phyloP scores from a whole-genome alignment of 2,329 filamentous ascomycete genomes.

The Blastomyces percursus region DNA sequence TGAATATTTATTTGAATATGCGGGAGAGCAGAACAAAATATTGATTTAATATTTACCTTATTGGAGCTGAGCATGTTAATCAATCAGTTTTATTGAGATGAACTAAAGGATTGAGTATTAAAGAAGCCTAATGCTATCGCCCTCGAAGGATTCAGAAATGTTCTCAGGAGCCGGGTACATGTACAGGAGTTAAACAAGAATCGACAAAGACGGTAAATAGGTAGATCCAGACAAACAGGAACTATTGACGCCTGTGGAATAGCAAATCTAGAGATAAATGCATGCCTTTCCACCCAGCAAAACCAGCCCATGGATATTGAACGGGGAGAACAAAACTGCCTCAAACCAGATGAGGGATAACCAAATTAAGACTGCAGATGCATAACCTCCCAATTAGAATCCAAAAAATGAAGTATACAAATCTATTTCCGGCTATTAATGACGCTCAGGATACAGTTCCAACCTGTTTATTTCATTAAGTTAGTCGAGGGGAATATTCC shows the following conservation, averaged over 20 bases:
- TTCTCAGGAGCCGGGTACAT: no score
- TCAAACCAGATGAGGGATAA: not conserved
- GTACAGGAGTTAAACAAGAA: no score
- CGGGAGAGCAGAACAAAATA: not conserved
- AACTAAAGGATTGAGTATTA: not conserved
- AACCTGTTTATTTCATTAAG: constrained; percentile 32
- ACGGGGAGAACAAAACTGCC: not conserved
- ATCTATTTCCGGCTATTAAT: constrained; percentile 39
- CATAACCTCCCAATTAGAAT: not conserved
- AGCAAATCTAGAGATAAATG: not conserved
- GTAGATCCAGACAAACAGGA: not conserved
- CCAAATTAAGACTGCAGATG: not conserved
- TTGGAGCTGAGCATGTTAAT: not conserved
- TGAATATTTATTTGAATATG: not conserved
- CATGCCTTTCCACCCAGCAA: not conserved
- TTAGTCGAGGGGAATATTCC: not conserved
- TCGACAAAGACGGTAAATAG: not conserved
- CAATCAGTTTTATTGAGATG: no score
- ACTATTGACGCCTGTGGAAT: not conserved
- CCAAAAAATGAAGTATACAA: not conserved
- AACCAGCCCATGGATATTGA: not conserved
- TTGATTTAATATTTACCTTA: not conserved
- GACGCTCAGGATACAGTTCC: constrained; percentile 50
- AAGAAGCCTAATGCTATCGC: no score
- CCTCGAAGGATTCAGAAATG: no score